Percentiles rank a stretch among this genome's conserved stretches.
Conservation (phyloP, 495 filamentous ascomycete genomes). For the Astrothelium macrocarpum region DNA sequence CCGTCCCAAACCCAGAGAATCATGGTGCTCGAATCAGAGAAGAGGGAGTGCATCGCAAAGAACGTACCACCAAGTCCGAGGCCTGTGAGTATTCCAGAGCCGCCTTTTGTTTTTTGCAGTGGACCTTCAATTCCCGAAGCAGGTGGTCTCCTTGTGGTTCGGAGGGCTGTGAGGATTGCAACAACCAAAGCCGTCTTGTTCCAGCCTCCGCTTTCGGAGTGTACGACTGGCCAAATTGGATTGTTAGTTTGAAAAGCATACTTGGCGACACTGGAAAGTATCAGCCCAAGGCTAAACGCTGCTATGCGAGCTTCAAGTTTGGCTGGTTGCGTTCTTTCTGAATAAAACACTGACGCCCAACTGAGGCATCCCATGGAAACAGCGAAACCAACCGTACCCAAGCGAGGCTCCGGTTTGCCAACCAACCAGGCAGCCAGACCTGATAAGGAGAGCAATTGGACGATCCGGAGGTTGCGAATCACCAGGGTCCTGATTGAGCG, state of each 20-base stretch:
- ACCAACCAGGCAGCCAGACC: conserved; percentile 76
- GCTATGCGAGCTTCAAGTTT: conserved; percentile 72
- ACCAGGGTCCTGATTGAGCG: conserved; percentile 56
- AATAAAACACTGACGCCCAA: conserved; percentile 71
- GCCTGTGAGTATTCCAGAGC: conserved; percentile 62
- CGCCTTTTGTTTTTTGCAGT: conserved; percentile 31
- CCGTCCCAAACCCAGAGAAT: conserved; percentile 99
- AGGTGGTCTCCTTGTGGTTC: conserved; percentile 36
- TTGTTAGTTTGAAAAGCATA: conserved; percentile 96
- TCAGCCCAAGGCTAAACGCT: conserved; percentile 71
- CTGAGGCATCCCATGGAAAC: conserved; percentile 69
- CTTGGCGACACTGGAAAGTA: conserved; percentile 79
- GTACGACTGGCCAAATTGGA: conserved; percentile 91
- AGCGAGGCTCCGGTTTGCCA: conserved; percentile 60
- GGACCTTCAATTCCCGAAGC: conserved; percentile 40
- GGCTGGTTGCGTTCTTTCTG: conserved; percentile 61
- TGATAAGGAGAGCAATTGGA: conserved; percentile 65
- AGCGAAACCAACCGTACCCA: conserved; percentile 71
- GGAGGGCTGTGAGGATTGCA: conserved; percentile 61
- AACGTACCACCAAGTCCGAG: conserved; percentile 74
- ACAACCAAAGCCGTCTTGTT: conserved; percentile 75
- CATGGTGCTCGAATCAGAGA: conserved; percentile 98
- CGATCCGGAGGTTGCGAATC: conserved; percentile 53
- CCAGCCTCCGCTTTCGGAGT: conserved; percentile 80
- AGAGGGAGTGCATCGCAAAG: conserved; percentile 84